These are phyloP conservation scores for Haplosporangium gracile DNA, from an alignment of 192 early-diverging fungal species.

Conservation along the genomic window DNA sequence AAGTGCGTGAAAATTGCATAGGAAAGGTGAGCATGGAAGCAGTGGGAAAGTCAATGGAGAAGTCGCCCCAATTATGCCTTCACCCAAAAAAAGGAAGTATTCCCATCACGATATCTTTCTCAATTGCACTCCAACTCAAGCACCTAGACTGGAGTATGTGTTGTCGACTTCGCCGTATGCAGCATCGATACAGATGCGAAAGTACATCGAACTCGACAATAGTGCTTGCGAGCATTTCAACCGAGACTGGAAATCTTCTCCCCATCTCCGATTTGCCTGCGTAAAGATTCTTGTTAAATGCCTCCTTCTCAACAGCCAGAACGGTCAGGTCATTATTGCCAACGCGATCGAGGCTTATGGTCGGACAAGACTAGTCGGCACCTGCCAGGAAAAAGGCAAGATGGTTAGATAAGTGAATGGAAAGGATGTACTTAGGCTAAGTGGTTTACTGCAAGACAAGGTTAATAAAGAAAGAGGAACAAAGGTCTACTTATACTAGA, in stretches of 20 bases:
- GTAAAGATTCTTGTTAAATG: conserved; percentile 25
- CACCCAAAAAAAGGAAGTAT: conserved; percentile 13
- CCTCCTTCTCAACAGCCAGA: conserved; percentile 25
- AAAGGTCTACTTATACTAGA: too few relatives aligned
- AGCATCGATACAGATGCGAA: not conserved
- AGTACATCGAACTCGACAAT: conserved; percentile 14
- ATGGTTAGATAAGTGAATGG: too few relatives aligned
- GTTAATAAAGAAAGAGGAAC: too few relatives aligned
- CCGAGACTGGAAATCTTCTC: conserved; percentile 41
- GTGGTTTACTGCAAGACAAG: too few relatives aligned
- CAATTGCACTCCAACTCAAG: conserved; percentile 15
- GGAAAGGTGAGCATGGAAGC: too few relatives aligned
- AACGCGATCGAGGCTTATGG: conserved; percentile 41
- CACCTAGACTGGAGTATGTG: conserved; percentile 14
- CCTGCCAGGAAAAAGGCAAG: too few relatives aligned
- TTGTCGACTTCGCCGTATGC: conserved; percentile 18
- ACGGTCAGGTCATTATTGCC: conserved; percentile 19
- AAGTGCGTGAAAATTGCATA: too few relatives aligned
- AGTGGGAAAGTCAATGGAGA: too few relatives aligned
- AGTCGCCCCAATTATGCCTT: not conserved
- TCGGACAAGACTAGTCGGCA: conserved; percentile 19
- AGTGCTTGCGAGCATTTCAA: conserved; percentile 31
- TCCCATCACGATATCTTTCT: not conserved
- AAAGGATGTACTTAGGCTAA: too few relatives aligned
- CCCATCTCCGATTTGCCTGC: conserved; percentile 26